phyloP scores from a whole-genome alignment of 176 grass and related monocot species.

The Zea mays region DNA sequence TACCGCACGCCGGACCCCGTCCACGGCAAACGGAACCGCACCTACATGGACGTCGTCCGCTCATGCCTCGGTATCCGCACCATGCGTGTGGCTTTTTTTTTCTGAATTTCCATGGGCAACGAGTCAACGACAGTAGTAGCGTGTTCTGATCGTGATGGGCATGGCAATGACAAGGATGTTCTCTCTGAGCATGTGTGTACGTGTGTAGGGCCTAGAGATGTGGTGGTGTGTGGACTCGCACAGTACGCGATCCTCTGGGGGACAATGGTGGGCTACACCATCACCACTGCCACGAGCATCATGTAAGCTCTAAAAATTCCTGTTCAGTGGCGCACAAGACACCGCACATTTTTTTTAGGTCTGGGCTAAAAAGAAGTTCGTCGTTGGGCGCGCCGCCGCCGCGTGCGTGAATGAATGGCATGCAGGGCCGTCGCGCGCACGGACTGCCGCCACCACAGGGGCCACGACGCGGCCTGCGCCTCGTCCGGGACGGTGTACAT shows the following conservation, averaged over 20 bases:
- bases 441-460: slow-evolving; percentile 64
- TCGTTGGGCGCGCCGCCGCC: neutral
- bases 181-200: neutral
- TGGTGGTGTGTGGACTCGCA: slow-evolving; percentile 60
- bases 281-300: slow-evolving; percentile 91
- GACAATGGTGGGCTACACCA: slow-evolving; percentile 84
- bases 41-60: slow-evolving; percentile 92
- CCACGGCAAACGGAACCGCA: slow-evolving; percentile 82
- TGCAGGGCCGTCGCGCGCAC: slow-evolving; percentile 76
- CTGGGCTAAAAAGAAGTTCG: neutral
- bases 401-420: neutral
- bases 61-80: slow-evolving; percentile 67
- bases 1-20: slow-evolving; percentile 86
- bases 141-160: neutral
- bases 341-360: neutral
- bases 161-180: neutral
- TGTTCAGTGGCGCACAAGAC: neutral
- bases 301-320: slow-evolving; percentile 42
- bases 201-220: slow-evolving; percentile 56
- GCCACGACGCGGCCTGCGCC: slow-evolving; percentile 55
- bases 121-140: neutral
- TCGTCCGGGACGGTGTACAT: slow-evolving; percentile 86
- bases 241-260: slow-evolving; percentile 83
- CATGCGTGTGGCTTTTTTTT: neutral
- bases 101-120: neutral